Evolutionary conservation across 768 basidiomycete genomes (phyloP).

Genomic region (Pluteus cervinus): DNA sequence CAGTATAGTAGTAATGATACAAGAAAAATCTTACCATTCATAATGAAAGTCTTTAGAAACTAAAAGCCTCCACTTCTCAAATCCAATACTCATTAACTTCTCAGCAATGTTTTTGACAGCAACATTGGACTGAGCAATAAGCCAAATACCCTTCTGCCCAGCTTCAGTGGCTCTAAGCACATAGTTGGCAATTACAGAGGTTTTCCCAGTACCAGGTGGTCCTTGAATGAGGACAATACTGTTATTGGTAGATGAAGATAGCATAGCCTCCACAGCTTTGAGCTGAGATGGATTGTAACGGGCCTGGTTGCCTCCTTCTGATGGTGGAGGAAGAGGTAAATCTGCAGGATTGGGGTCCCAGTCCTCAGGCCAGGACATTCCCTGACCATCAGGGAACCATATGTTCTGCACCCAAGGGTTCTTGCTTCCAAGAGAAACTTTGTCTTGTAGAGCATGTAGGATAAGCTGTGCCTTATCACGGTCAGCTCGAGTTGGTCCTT

Average conservation of each 20-base stretch:
- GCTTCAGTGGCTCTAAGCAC: slow-evolving; percentile 39
- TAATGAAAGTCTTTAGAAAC: slow-evolving; percentile 64
- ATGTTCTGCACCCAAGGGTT: slow-evolving; percentile 48
- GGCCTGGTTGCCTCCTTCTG: slow-evolving; percentile 6
- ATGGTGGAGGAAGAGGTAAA: slow-evolving; percentile 1
- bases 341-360: slow-evolving; percentile 22
- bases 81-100: slow-evolving; percentile 53
- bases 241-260: slow-evolving; percentile 26
- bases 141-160: slow-evolving; percentile 56
- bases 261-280: slow-evolving; percentile 41
- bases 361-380: slow-evolving; percentile 33
- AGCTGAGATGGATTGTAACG: slow-evolving; percentile 41
- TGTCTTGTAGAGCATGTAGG: slow-evolving; percentile 38
- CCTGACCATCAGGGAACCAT: slow-evolving; percentile 28
- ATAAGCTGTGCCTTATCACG: slow-evolving; percentile 33
- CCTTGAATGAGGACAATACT: slow-evolving; percentile 42
- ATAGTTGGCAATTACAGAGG: slow-evolving; percentile 64
- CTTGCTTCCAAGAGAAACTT: slow-evolving; percentile 23
- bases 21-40: slow-evolving; percentile 44
- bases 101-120: slow-evolving; percentile 89
- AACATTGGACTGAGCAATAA: slow-evolving; percentile 81
- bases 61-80: slow-evolving; percentile 56
- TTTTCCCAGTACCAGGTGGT: slow-evolving; percentile 70
- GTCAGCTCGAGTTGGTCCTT: slow-evolving; percentile 56
- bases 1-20: slow-evolving; percentile 3